Base-by-base conservation (phyloP, 2,329 filamentous ascomycete genomes). In the Trichoderma brevicompactum region DNA sequence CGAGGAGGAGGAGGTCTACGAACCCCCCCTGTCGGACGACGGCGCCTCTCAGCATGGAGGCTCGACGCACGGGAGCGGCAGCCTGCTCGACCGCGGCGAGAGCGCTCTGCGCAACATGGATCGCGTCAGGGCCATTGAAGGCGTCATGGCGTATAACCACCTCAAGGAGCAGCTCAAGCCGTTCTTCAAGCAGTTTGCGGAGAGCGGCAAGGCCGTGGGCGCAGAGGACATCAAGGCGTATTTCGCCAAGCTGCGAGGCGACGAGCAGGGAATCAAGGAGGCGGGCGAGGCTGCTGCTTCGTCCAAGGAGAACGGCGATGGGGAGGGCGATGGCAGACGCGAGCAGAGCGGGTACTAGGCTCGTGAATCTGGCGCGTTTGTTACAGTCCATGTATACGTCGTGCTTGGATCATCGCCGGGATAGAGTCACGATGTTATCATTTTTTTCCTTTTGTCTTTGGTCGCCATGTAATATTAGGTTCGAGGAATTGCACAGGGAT, bases 131-230 rank as follows among this genome's bases (percentile, higher is more conserved):
- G 95, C 95, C 5, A 97, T 99, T 64, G 92, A 99, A 76, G 95
- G 95, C 15, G 94, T 96, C 52, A 97, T 98, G 93, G 94, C 94
- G 0, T 99, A 98, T 79, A 97, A 98, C 73, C 91, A 96, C 72
- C 85, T 99, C 67, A 95, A 96, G 74, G 94, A 98, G 74, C 94
- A 94, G 75, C 87, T 99, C n/a, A 97, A 94, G 81, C 89, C 89
- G 0, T 98, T 99, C 76, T 87, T 99, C 72, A 88, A 94, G 78
- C 91, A 96, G 49, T 99, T 97, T 75, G 95, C 95, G 0, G 92
- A 97, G 74, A 96, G 90, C 68, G 94, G 94, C 1, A 82, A 91
- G 76, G 89, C 92, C 0, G 94, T 99, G 23, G 89, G 92, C 1
- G 94, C 94, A 1, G 95, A 99, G 74, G 94, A 98, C 78, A 95